These are phyloP conservation scores for Meyerozyma sp. DNA, from an alignment of 1,139 yeast genomes.

Conservation along the genomic window DNA sequence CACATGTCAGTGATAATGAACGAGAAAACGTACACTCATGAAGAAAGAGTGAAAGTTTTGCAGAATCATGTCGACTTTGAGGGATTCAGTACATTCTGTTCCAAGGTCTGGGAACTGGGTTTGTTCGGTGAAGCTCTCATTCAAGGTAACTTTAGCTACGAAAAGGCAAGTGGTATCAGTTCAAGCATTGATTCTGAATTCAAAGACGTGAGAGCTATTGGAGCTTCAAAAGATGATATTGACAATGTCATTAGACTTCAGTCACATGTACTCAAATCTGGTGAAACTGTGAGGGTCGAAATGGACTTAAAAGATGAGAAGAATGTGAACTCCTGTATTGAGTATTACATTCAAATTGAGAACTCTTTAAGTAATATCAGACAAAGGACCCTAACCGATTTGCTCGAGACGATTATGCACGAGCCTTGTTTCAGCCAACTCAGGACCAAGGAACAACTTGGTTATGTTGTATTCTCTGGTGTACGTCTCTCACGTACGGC, in stretches of 20 bases:
- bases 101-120: conserved; percentile 39
- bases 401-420: conserved; percentile 64
- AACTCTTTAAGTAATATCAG: conserved; percentile 25
- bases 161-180: conserved; percentile 40
- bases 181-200: conserved; percentile 17
- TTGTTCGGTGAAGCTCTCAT: conserved; percentile 64
- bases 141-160: conserved; percentile 69
- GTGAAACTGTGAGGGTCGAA: conserved; percentile 45
- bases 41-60: conserved; percentile 55
- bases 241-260: conserved; percentile 18
- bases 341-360: conserved; percentile 69
- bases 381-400: conserved; percentile 48
- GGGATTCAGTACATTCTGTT: conserved; percentile 42
- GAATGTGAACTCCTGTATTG: conserved; percentile 82
- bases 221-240: conserved; percentile 31
- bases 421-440: conserved; percentile 90
- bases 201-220: conserved; percentile 27
- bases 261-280: conserved; percentile 38
- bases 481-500: conserved; percentile 64
- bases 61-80: conserved; percentile 37
- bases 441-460: conserved; percentile 89
- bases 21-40: conserved; percentile 63
- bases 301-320: conserved; percentile 54
- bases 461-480: conserved; percentile 85
- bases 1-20: conserved; percentile 59